These are phyloP conservation scores for Hanseniaspora taiwanica DNA, from an alignment of 805 yeast genomes.

Conservation along the genomic window DNA sequence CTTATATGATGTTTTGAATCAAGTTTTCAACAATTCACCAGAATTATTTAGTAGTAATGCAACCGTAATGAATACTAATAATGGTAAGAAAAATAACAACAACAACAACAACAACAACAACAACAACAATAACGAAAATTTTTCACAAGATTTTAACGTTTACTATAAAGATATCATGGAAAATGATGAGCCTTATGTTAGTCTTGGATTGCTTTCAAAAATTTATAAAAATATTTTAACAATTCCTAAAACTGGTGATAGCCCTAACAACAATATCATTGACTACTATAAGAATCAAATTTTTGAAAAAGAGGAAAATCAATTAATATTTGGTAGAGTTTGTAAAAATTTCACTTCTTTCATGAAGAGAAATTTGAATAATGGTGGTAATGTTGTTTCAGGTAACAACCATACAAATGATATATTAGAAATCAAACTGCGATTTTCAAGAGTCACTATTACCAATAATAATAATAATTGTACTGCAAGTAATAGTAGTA, in stretches of 20 bases:
- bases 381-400: slow-evolving; percentile 3
- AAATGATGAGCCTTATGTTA: slow-evolving; percentile 23
- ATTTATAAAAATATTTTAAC: too few relatives aligned
- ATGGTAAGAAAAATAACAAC: background rate
- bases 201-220: slow-evolving; percentile 22
- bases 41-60: slow-evolving; percentile 12
- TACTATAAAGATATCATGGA: slow-evolving; percentile 24
- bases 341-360: slow-evolving; percentile 24
- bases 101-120: slow-evolving; percentile 1
- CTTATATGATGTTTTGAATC: slow-evolving; percentile 15
- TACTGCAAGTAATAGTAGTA: slow-evolving; percentile 55
- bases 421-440: slow-evolving; percentile 22
- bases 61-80: slow-evolving; percentile 8
- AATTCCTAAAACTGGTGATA: too few relatives aligned
- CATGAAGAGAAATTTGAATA: slow-evolving; percentile 12
- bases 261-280: background rate
- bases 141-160: slow-evolving; percentile 18
- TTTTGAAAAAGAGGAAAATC: slow-evolving; percentile 11
- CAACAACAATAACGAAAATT: background rate
- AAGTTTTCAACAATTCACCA: slow-evolving; percentile 21
- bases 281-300: slow-evolving; percentile 9
- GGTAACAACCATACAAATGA: slow-evolving; percentile 6
- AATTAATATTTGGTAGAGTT: slow-evolving; percentile 22
- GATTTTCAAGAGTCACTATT: slow-evolving; percentile 21
- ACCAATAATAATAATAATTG: too few relatives aligned